Evolutionary conservation across 768 basidiomycete species (phyloP), one percentile per base, ranked within the genome.

Genomic region (Royoungia palumana): DNA sequence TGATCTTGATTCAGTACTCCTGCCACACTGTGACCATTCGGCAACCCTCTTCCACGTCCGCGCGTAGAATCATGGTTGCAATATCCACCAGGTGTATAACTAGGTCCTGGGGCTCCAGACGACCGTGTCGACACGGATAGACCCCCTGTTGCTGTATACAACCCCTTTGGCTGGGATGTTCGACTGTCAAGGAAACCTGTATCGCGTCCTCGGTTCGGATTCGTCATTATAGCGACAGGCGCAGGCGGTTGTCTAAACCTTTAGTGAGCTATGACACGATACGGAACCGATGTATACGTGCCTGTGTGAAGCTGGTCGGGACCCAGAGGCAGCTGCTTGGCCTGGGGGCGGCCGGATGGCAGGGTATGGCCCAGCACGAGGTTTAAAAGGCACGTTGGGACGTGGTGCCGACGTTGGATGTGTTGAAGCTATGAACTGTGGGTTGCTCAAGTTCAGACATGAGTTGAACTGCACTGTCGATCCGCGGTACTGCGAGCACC

Each of bases 401-500:
- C 73, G 73, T 17, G 76, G 74, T 5, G 75, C 75, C 7, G 66
- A 67, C 52, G 78, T 77, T 0, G 84, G 80, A 30, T 82, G 80
- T 6, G 84, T 90, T 0, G 86, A 81, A 14, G 85, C 83, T 16
- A 89, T 76, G 65, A 89, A 96, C 66, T 98, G 95, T 3, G 82
- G 87, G 56, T 84, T 74, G 19, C 84, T 87, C 57, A 99, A 66
- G 67, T 99, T 99, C 51, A 99, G 72, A 61, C 94, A 93, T 2
- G 89, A 80, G 49, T 87, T 83, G 65, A 94, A 92, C 24, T 88
- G 80, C 32, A 95, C 87, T 0, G 87, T 87, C 25, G 86, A 87
- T 28, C 96, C 96, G 16, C 94, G 89, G 65, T 96, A 97, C 51
- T 84, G 80, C 0, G 93, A 93, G 68, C 94, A 96, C 54, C 92